These are phyloP conservation scores for Plasmodium vivax DNA, from an alignment of 169 alveolate genomes.

Conservation along the genomic window DNA sequence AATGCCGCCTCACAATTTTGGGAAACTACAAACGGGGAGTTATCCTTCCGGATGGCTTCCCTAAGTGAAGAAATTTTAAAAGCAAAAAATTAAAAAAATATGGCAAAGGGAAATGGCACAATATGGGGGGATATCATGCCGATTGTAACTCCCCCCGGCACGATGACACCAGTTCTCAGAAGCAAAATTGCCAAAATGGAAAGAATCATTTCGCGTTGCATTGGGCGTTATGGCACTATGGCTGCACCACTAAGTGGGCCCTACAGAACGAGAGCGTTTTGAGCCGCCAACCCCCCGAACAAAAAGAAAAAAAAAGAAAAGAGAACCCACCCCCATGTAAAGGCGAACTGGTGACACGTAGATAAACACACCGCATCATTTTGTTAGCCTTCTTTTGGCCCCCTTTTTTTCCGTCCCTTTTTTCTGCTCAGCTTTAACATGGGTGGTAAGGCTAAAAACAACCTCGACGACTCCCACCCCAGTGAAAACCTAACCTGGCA, in stretches of 20 bases:
- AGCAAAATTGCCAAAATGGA: background rate
- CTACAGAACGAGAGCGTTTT: background rate
- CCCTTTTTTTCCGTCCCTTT: background rate
- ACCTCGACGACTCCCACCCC: background rate
- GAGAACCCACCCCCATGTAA: background rate
- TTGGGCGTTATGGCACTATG: background rate
- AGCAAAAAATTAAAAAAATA: background rate
- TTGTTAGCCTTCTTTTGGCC: background rate
- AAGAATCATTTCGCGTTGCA: background rate
- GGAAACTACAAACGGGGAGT: background rate
- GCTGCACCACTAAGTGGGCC: background rate
- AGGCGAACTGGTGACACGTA: background rate
- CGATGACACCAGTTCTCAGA: background rate
- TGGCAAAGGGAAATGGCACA: background rate
- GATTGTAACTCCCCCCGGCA: background rate
- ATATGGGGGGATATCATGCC: background rate
- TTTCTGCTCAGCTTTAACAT: background rate
- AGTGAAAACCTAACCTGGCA: background rate
- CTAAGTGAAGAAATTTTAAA: background rate
- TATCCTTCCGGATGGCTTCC: background rate
- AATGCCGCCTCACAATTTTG: background rate
- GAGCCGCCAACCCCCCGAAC: background rate
- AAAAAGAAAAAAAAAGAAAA: too few relatives aligned
- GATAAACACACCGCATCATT: background rate
- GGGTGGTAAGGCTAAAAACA: background rate